A percentile compares a stretch with the other conserved stretches of the same genome.
Conservation (phyloP, 2,329 filamentous ascomycete species). For the Chaetomium strumarium region DNA sequence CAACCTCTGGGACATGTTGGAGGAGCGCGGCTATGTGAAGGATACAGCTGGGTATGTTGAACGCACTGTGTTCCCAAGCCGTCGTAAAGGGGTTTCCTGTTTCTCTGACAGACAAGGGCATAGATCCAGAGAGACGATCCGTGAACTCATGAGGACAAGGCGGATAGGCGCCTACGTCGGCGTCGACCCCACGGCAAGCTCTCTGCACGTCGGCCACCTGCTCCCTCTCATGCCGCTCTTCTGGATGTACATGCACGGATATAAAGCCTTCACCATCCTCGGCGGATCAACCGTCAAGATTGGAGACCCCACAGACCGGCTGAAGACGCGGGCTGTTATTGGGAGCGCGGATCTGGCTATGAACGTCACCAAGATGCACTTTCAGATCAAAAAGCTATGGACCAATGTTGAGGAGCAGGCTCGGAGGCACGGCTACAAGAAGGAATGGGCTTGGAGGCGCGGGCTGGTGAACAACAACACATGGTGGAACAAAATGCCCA, state of each 20-base stretch:
- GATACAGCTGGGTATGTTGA: conserved; percentile 62
- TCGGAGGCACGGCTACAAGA: conserved; percentile 56
- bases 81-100: background rate
- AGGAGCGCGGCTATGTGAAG: conserved; percentile 68
- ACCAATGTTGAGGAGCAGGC: conserved; percentile 63
- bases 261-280: conserved; percentile 59
- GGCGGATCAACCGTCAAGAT: conserved; percentile 72
- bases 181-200: conserved; percentile 74
- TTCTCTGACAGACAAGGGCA: conserved; percentile 17
- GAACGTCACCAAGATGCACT: conserved; percentile 63
- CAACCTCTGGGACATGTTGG: conserved; percentile 58
- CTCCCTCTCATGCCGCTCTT: conserved; percentile 77
- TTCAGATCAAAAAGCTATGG: conserved; percentile 69
- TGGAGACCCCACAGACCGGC: conserved; percentile 70
- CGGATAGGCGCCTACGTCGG: conserved; percentile 72
- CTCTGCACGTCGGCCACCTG: conserved; percentile 74
- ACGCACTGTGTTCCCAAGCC: background rate
- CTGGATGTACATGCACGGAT: conserved; percentile 76
- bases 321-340: conserved; percentile 54
- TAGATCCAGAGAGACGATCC: conserved; percentile 44
- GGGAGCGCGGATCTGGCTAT: conserved; percentile 47
- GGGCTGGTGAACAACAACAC: conserved; percentile 72
- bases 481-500: conserved; percentile 69
- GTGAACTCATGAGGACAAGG: conserved; percentile 57
- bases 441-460: conserved; percentile 59